Percentiles rank a stretch among this genome's conserved stretches.
phyloP scores from a whole-genome alignment of 177 flowering plant genomes.

The Vitis hybrid region DNA sequence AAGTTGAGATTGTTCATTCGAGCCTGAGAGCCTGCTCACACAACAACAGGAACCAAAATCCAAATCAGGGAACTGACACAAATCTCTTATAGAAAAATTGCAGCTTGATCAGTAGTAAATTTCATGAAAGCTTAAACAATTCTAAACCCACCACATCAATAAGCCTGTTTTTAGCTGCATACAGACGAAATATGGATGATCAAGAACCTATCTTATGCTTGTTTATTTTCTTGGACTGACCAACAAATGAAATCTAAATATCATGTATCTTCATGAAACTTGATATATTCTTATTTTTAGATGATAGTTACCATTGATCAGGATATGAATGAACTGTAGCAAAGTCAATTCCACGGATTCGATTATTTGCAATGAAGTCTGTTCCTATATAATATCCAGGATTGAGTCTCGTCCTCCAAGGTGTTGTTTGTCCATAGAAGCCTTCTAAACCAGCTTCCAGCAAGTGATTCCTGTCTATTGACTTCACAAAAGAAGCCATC shows the following conservation, averaged over 20 bases:
- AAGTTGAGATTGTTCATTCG: slow-evolving; percentile 47
- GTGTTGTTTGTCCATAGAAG: slow-evolving; percentile 58
- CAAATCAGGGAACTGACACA: neutral
- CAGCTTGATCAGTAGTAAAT: neutral
- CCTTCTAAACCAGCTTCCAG: slow-evolving; percentile 81
- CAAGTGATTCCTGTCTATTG: slow-evolving; percentile 70
- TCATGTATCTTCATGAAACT: too few relatives aligned
- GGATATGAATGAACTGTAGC: slow-evolving; percentile 75
- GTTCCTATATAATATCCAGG: slow-evolving; percentile 60
- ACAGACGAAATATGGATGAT: neutral
- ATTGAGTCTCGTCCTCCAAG: slow-evolving; percentile 50
- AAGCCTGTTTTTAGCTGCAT: neutral
- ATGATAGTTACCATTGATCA: slow-evolving; percentile 58
- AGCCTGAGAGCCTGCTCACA: slow-evolving; percentile 49
- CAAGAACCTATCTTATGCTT: neutral
- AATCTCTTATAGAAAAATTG: neutral
- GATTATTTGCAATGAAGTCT: slow-evolving; percentile 71
- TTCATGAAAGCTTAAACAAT: neutral
- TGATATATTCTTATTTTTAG: too few relatives aligned
- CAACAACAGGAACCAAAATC: neutral
- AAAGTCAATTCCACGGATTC: slow-evolving; percentile 59
- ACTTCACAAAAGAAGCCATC: slow-evolving; percentile 75
- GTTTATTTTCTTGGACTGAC: too few relatives aligned
- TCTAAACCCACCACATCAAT: neutral
- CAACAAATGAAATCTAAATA: too few relatives aligned